These are phyloP conservation scores for Agaricales sp. DNA, from an alignment of 1,284 basidiomycete genomes.

Conservation along the genomic window DNA sequence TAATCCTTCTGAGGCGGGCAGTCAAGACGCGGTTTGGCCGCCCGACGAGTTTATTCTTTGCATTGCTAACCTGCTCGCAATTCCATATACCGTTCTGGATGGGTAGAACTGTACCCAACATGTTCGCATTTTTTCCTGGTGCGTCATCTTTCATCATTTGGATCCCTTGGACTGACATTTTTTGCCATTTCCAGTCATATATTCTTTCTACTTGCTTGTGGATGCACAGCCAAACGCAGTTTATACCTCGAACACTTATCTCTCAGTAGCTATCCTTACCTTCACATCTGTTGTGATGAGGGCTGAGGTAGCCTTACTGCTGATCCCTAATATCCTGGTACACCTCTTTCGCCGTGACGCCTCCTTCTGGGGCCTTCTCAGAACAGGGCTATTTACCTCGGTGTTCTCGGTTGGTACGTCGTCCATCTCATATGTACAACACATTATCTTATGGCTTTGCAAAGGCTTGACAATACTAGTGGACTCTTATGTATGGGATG, in stretches of 20 bases:
- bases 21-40: slow-evolving; percentile 56
- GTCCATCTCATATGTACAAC: background rate
- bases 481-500: slow-evolving; percentile 85
- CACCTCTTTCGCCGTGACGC: slow-evolving; percentile 36
- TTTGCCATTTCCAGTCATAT: slow-evolving; percentile 41
- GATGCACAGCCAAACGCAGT: slow-evolving; percentile 31
- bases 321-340: slow-evolving; percentile 54
- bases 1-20: slow-evolving; percentile 57
- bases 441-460: background rate
- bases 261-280: slow-evolving; percentile 44
- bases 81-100: slow-evolving; percentile 94
- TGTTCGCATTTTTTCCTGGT: slow-evolving; percentile 82
- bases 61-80: slow-evolving; percentile 66
- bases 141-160: slow-evolving; percentile 14
- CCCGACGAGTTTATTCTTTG: slow-evolving; percentile 47
- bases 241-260: slow-evolving; percentile 26
- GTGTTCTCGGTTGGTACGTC: slow-evolving; percentile 47
- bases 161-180: background rate
- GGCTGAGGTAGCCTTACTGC: slow-evolving; percentile 67
- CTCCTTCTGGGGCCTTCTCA: slow-evolving; percentile 34
- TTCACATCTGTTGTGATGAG: slow-evolving; percentile 71
- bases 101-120: slow-evolving; percentile 89
- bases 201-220: slow-evolving; percentile 49
- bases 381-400: slow-evolving; percentile 44
- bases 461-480: slow-evolving; percentile 54